Percentiles rank a stretch among this genome's conserved stretches.
Evolutionary conservation across 352 stramenopile species (phyloP).

Genomic region (Peronospora destructor): DNA sequence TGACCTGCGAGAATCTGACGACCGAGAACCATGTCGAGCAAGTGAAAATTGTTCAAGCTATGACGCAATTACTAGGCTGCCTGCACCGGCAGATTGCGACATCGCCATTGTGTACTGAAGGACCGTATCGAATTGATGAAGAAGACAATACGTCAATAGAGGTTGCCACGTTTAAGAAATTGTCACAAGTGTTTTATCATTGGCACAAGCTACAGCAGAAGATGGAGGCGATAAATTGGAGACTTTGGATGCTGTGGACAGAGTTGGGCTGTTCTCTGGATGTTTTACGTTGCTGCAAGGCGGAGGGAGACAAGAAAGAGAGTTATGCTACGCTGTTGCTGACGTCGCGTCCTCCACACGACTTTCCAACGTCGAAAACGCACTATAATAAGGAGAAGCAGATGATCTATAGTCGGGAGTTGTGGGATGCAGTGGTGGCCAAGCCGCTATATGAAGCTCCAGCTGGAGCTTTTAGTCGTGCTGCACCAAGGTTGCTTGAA

Average conservation of each 20-base stretch:
- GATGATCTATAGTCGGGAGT: constrained; percentile 11
- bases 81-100: constrained; percentile 14
- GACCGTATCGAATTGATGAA: background rate
- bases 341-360: constrained; percentile 2
- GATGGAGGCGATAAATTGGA: constrained; percentile 7
- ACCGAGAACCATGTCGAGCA: constrained; percentile 8
- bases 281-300: constrained; percentile 9
- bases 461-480: background rate
- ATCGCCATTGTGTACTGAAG: background rate
- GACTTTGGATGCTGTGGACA: constrained; percentile 30
- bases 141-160: constrained; percentile 3
- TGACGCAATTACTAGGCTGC: constrained; percentile 14
- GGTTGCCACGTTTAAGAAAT: background rate
- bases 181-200: constrained; percentile 15
- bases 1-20: constrained; percentile 3
- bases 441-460: constrained; percentile 15
- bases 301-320: background rate
- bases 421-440: constrained; percentile 25
- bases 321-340: constrained; percentile 5
- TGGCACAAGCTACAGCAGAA: constrained; percentile 25
- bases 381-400: constrained; percentile 26
- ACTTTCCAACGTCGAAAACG: constrained; percentile 11
- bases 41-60: constrained; percentile 3
- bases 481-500: constrained; percentile 12
- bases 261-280: constrained; percentile 26